Evolutionary conservation across 441 rosid species (phyloP), one percentile per base, ranked within the genome.

Genomic region (Erodium trifolium): DNA sequence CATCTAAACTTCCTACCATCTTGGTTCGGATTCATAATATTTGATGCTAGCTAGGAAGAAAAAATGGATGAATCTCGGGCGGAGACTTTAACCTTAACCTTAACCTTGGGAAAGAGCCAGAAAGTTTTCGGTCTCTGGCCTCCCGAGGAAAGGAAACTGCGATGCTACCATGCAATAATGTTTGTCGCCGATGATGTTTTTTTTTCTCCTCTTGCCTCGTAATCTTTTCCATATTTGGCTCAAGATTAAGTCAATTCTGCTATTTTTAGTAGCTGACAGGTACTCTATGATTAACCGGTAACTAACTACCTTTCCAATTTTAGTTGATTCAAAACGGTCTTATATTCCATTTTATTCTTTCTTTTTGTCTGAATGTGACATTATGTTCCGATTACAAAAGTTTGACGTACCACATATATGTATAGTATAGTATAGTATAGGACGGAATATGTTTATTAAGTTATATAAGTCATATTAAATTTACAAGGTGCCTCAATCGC

Each of bases 1-100:
- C 88, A 88, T 71, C 77, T 71, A 88, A 82, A 79, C 70, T 76
- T 82, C 76, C 66, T 73, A 72, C 37, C 73, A 67, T 66, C 71
- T 59, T 9, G 69, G 18, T 43, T 29, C 49, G 16, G 35, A 55
- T 51, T 34, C 65, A 70, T 67, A 18, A 31, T 31, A 31, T 2
- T 31, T 23, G 27, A 23, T 23, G 27, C 27, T 23, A 23, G 27
- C 27, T 23, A 23, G 27, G 27, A 23, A 23, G 27, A 23, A 23
- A 23, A 23, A 23, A 1, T 65, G 45, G 68, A 4, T 31, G 11
- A 34, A 14, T 14, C 60, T 53, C 19, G 2, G 23, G 71, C 18
- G 43, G 68, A 53, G 71, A 72, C 70, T 75, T 75, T 65, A 27
- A 66, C 72, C 80, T 17, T 71, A 23, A 31, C 34, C 34, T 31